phyloP scores from a whole-genome alignment of 140 eudicot genomes.

The Flaveria floridana region DNA sequence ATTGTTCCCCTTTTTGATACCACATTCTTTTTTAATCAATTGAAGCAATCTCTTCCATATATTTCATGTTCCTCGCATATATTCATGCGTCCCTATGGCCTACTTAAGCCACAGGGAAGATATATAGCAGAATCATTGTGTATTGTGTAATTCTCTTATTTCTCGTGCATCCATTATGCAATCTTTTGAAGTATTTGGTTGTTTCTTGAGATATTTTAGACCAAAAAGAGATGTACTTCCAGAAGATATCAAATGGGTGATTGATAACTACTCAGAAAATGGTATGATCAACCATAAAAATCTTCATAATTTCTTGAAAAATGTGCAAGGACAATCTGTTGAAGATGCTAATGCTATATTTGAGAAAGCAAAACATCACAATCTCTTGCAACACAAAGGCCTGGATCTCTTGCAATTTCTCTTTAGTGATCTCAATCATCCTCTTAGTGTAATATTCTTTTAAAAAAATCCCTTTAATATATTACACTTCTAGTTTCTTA shows the following conservation, averaged over 20 bases:
- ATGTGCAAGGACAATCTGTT: conserved; percentile 45
- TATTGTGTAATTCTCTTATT: conserved; percentile 7
- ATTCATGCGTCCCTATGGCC: conserved; percentile 9
- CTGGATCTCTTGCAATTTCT: conserved; percentile 51
- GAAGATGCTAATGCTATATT: conserved; percentile 45
- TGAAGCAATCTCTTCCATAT: conserved; percentile 39
- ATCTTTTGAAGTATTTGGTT: conserved; percentile 61
- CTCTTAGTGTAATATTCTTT: conserved; percentile 36
- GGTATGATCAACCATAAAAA: conserved; percentile 46
- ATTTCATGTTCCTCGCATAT: neutral
- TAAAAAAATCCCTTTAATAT: conserved; percentile 30
- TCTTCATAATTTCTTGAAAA: conserved; percentile 50
- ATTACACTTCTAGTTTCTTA: neutral
- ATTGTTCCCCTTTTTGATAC: conserved; percentile 20
- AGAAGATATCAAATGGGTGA: conserved; percentile 37
- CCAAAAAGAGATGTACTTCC: conserved; percentile 53
- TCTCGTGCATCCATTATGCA: conserved; percentile 36
- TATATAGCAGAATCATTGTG: conserved; percentile 7
- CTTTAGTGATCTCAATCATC: conserved; percentile 51
- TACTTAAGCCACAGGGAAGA: conserved; percentile 12
- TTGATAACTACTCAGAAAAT: conserved; percentile 48
- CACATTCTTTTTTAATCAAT: conserved; percentile 30
- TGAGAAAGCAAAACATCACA: conserved; percentile 47
- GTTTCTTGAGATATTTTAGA: conserved; percentile 57
- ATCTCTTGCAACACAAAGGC: conserved; percentile 50